Conservation (phyloP, 78 protist genomes). For the Dictyostelium brefeldianum region DNA sequence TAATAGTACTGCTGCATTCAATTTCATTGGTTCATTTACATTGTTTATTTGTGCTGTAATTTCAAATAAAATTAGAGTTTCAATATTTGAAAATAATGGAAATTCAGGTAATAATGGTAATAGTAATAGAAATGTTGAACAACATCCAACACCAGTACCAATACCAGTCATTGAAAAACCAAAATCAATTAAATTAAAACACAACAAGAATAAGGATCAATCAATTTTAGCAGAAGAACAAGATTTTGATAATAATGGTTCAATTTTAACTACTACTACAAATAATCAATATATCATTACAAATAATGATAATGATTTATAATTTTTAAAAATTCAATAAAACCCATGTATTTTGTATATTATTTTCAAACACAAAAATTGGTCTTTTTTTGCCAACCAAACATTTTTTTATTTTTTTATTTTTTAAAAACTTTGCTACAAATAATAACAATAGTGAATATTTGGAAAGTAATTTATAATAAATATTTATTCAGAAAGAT, state of each 20-base stretch:
- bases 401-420: no score
- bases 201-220: neutral
- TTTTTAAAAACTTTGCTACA: no score
- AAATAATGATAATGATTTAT: conserved; percentile 12
- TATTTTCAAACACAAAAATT: no score
- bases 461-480: no score
- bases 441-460: no score
- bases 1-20: neutral
- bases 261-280: conserved; percentile 6
- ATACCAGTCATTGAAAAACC: no score
- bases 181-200: neutral
- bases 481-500: no score
- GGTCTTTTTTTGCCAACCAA: no score
- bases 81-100: neutral
- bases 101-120: neutral
- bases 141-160: neutral
- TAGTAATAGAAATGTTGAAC: neutral
- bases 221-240: conserved; percentile 1
- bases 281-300: neutral
- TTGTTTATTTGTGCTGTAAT: neutral
- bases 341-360: no score
- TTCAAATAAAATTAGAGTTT: neutral
- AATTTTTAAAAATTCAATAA: no score
- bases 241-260: conserved; percentile 4
- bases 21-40: neutral